Conservation (phyloP, 305 asterid species). For the Plantago lanceolata region DNA sequence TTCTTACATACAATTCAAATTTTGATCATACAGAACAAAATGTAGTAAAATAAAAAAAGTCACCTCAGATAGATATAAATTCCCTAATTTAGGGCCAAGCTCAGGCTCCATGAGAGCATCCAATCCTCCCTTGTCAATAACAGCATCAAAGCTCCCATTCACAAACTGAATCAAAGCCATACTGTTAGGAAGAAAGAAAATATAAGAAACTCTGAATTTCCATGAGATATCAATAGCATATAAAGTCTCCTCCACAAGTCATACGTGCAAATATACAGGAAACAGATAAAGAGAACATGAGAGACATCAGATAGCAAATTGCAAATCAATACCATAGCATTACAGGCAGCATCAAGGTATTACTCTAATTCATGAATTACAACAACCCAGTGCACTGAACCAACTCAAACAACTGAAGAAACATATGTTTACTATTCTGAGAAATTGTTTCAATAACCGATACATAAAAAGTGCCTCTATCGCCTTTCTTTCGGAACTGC, state of each 20-base stretch:
- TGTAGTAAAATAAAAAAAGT: slow-evolving; percentile 18
- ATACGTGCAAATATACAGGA: not conserved
- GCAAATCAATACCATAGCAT: not conserved
- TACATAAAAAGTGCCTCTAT: not conserved
- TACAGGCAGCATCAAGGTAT: not conserved
- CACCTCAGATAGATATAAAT: slow-evolving; percentile 79
- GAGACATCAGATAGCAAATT: not conserved
- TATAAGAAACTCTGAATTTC: not conserved
- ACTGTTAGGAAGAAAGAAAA: slow-evolving; percentile 11
- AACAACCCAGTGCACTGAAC: not conserved
- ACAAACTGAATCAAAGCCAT: slow-evolving; percentile 47
- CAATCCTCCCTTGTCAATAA: slow-evolving; percentile 95
- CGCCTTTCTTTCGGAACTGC: not conserved
- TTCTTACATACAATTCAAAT: not conserved
- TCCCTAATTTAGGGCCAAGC: slow-evolving; percentile 73
- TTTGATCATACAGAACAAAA: slow-evolving; percentile 19
- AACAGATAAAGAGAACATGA: not conserved
- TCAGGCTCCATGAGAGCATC: slow-evolving; percentile 98
- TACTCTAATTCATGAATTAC: not conserved
- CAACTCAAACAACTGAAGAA: not conserved
- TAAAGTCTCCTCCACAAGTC: not conserved
- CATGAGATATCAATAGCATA: not conserved
- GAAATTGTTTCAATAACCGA: not conserved
- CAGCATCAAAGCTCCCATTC: slow-evolving; percentile 54
- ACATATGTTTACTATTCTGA: not conserved